Percentiles rank a stretch among this genome's conserved stretches.
Conservation (phyloP, 768 basidiomycete species). For the Macrocybe gigantea region DNA sequence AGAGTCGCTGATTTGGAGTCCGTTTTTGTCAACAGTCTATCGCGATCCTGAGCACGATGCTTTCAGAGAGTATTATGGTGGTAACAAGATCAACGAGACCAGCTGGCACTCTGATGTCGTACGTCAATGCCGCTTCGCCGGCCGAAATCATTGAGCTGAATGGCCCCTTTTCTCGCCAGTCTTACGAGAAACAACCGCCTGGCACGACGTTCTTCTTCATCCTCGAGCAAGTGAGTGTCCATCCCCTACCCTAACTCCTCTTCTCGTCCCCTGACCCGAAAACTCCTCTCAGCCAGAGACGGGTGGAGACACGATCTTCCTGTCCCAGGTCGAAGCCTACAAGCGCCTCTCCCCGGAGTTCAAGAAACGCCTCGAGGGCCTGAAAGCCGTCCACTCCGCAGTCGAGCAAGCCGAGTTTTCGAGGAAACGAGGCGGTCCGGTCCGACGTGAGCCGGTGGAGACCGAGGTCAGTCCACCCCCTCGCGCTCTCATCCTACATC, state of each 20-base stretch:
- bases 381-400: slow-evolving; percentile 51
- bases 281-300: slow-evolving; percentile 18
- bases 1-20: not conserved
- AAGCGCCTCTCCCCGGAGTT: slow-evolving; percentile 53
- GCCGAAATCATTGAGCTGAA: not conserved
- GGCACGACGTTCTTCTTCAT: slow-evolving; percentile 54
- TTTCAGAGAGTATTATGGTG: slow-evolving; percentile 37
- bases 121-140: slow-evolving; percentile 9
- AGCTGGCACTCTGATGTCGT: slow-evolving; percentile 55
- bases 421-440: slow-evolving; percentile 33
- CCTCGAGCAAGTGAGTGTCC: slow-evolving; percentile 24
- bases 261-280: no score
- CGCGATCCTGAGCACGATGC: slow-evolving; percentile 38
- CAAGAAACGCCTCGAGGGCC: slow-evolving; percentile 50
- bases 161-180: slow-evolving; percentile 16
- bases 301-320: slow-evolving; percentile 54
- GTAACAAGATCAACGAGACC: slow-evolving; percentile 33
- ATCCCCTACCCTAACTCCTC: slow-evolving; percentile 4
- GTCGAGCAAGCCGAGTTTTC: slow-evolving; percentile 47
- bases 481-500: not conserved
- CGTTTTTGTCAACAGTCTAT: slow-evolving; percentile 31
- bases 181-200: slow-evolving; percentile 51
- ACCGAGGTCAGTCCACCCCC: slow-evolving; percentile 24
- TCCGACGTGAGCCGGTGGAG: slow-evolving; percentile 45
- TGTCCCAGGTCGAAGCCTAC: slow-evolving; percentile 55